Base-by-base conservation (phyloP, 2,329 filamentous ascomycete genomes). In the Aureobasidium zeae region DNA sequence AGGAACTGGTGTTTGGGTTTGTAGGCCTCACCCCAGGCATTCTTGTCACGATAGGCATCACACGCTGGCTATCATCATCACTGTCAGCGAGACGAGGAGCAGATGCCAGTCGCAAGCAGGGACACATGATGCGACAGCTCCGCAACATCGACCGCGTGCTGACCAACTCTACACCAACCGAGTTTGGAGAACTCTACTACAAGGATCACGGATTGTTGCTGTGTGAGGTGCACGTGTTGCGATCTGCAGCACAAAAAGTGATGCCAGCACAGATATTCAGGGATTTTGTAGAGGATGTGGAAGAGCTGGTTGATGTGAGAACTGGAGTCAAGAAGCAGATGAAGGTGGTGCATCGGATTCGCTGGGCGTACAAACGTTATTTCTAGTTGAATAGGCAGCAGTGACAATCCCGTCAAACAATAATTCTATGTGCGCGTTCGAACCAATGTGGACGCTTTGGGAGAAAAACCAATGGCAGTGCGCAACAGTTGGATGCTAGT, bases 1-100 rank as follows among this genome's bases (percentile, higher is more conserved):
- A 98, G 59, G 89, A 98, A 60, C 74, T 98, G 35, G 85, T 98
- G 17, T 98, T 98, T 65, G 91, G 86, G n/a, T 94, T 98, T 57
- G 81, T 98, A 26, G 88, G 88, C 5, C 70, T 98, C 19, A 96
- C 91, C 0, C 91, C 91, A 0, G 89, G 91, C 10, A 74, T 96
- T n/a, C 68, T 98, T 21, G 85, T 96, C 26, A 83, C 81, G 2
- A 77, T 89, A 49, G 80, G 78, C n/a, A 65, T 79, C 9, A 65
- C 81, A 34, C 77, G 78, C 51, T 96, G 89, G 69, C 59, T 94
- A 1, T 71, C 74, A 26, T 72, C 76, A 13, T 60, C 79, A 1
- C 76, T 94, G 47, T 83, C 81, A 31, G 81, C 74, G 49, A 77
- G 85, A 35, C 79, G 71, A 53, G 84, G 87, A 11, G 66, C 81